These are phyloP conservation scores for Amaranthus hypochondriacus DNA, from an alignment of 148 eudicot genomes.

Conservation along the genomic window DNA sequence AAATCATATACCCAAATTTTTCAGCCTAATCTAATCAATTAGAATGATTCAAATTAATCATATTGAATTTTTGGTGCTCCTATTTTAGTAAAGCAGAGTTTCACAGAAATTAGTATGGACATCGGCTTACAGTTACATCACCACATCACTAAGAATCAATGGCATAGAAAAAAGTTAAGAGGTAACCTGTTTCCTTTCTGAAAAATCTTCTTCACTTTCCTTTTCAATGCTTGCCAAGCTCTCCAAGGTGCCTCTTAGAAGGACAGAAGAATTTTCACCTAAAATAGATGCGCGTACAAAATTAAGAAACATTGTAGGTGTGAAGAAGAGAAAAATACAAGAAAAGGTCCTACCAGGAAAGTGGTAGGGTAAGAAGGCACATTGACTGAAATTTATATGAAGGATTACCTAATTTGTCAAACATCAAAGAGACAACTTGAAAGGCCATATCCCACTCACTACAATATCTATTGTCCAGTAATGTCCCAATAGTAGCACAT, in stretches of 20 bases:
- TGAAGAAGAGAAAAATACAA: background rate
- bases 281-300: slow-evolving; percentile 10
- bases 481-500: slow-evolving; percentile 68
- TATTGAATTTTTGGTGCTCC: background rate
- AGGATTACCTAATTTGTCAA: slow-evolving; percentile 78
- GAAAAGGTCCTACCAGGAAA: background rate
- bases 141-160: background rate
- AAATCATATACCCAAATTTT: no score
- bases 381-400: background rate
- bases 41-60: background rate
- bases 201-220: slow-evolving; percentile 73
- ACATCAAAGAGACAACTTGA: slow-evolving; percentile 72
- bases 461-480: slow-evolving; percentile 68
- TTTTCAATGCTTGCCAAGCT: slow-evolving; percentile 77
- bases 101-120: background rate
- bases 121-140: background rate
- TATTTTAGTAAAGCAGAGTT: background rate
- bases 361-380: background rate
- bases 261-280: slow-evolving; percentile 58
- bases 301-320: background rate
- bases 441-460: slow-evolving; percentile 79
- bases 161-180: background rate
- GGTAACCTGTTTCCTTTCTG: slow-evolving; percentile 72
- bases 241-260: slow-evolving; percentile 55
- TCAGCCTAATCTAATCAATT: background rate